phyloP scores from a whole-genome alignment of 2,329 filamentous ascomycete species.

The Exutisphaerella laricina region DNA sequence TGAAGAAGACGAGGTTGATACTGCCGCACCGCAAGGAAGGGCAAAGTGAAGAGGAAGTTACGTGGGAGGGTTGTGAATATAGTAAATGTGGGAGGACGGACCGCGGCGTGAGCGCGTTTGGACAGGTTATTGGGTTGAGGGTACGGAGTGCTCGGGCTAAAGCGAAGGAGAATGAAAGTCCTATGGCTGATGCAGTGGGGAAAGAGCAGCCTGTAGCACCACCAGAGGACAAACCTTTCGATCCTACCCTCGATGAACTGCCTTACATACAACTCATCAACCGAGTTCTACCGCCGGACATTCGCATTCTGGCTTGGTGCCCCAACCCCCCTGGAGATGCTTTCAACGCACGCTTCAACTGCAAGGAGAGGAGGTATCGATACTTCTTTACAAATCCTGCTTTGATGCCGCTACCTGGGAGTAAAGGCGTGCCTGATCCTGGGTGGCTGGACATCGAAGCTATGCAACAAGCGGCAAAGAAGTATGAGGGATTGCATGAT shows the following conservation, averaged over 20 bases:
- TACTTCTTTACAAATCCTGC: conserved; percentile 98
- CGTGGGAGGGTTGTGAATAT: conserved; percentile 82
- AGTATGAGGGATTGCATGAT: conserved; percentile 79
- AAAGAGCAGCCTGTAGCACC: conserved; percentile 10
- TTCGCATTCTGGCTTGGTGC: conserved; percentile 89
- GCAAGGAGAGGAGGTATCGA: conserved; percentile 81
- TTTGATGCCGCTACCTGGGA: conserved; percentile 58
- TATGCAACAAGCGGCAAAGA: conserved; percentile 76
- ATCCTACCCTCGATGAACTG: conserved; percentile 74
- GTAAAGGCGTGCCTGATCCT: conserved; percentile 23
- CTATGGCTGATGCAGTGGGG: conserved; percentile 16
- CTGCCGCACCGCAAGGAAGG: conserved; percentile 51
- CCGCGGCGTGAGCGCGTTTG: conserved; percentile 89
- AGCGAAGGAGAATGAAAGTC: conserved; percentile 14
- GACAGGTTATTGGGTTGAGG: conserved; percentile 80
- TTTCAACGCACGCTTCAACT: conserved; percentile 91
- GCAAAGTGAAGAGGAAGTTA: conserved; percentile 49
- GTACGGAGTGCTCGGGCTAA: conserved; percentile 71
- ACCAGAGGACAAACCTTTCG: conserved; percentile 40
- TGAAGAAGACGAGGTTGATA: conserved; percentile 77
- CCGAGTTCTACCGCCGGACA: conserved; percentile 79
- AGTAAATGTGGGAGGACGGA: conserved; percentile 95
- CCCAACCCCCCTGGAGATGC: conserved; percentile 67
- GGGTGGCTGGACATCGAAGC: conserved; percentile 83
- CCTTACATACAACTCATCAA: conserved; percentile 81